These are phyloP conservation scores for Populus hybrid DNA, from an alignment of 441 rosid genomes.

Conservation along the genomic window DNA sequence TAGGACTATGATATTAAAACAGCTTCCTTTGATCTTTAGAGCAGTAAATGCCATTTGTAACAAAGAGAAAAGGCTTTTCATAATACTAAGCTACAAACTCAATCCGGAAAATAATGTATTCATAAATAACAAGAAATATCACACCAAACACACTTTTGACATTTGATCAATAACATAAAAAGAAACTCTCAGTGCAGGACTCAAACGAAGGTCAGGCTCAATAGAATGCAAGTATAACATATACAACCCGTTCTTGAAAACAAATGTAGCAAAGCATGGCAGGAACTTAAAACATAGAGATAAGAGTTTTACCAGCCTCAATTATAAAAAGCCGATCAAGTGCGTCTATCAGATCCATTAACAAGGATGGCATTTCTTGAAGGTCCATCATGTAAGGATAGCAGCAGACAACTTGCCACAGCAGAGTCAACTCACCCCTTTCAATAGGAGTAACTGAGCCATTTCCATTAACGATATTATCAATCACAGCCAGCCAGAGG, in stretches of 20 bases:
- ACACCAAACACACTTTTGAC: not conserved
- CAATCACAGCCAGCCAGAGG: slow-evolving; percentile 30
- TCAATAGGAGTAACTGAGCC: slow-evolving; percentile 32
- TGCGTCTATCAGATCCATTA: slow-evolving; percentile 53
- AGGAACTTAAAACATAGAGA: not conserved
- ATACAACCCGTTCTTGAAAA: not conserved
- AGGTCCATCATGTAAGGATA: slow-evolving; percentile 45
- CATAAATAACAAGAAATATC: not conserved
- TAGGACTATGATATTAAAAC: too few relatives aligned
- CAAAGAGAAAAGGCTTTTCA: not conserved
- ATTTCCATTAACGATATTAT: slow-evolving; percentile 30
- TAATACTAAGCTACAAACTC: not conserved
- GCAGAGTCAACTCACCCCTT: slow-evolving; percentile 45
- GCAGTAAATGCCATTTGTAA: not conserved
- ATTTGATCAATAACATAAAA: not conserved
- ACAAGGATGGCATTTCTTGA: slow-evolving; percentile 35
- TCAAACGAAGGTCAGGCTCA: not conserved
- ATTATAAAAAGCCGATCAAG: slow-evolving; percentile 42
- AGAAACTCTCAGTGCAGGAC: not conserved
- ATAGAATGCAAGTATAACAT: not conserved
- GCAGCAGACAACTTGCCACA: slow-evolving; percentile 71
- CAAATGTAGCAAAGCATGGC: slow-evolving; percentile 4
- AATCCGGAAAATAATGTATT: not conserved
- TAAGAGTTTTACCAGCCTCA: slow-evolving; percentile 44
- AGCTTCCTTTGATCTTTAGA: not conserved